These are phyloP conservation scores for Phytophthora fragariae DNA, from an alignment of 352 stramenopile species.

Conservation along the genomic window DNA sequence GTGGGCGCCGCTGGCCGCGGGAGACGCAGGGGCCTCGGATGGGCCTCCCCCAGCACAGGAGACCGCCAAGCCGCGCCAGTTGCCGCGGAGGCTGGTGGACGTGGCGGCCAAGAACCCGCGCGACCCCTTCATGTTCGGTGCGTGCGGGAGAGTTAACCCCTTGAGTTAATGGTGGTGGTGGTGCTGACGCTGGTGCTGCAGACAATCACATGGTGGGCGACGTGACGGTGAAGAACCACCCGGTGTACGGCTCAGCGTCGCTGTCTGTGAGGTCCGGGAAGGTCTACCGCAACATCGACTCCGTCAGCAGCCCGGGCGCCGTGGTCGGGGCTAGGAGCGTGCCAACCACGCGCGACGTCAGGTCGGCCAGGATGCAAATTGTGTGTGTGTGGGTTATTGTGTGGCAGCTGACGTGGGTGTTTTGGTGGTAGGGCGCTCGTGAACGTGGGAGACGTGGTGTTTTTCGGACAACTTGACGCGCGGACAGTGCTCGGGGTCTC, in stretches of 20 bases:
- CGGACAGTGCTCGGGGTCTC: slow-evolving; percentile 59
- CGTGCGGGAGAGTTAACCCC: not conserved
- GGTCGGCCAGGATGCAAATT: slow-evolving; percentile 25
- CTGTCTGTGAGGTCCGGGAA: slow-evolving; percentile 62
- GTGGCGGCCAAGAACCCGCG: slow-evolving; percentile 43
- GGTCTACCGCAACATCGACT: slow-evolving; percentile 49
- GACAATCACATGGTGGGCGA: slow-evolving; percentile 72
- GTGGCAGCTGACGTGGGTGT: too few relatives aligned
- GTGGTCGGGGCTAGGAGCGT: slow-evolving; percentile 47
- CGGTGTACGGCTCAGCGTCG: slow-evolving; percentile 62
- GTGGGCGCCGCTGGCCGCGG: not conserved
- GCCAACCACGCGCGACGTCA: slow-evolving; percentile 50
- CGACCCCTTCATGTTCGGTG: slow-evolving; percentile 65
- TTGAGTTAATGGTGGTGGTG: too few relatives aligned
- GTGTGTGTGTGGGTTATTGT: not conserved
- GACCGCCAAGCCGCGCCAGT: slow-evolving; percentile 8
- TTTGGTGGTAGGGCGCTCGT: slow-evolving; percentile 45
- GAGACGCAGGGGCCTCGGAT: slow-evolving; percentile 3
- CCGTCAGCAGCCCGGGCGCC: slow-evolving; percentile 45
- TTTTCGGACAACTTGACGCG: slow-evolving; percentile 59
- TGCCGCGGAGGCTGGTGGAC: slow-evolving; percentile 41
- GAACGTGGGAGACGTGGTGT: slow-evolving; percentile 58
- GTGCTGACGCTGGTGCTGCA: slow-evolving; percentile 11
- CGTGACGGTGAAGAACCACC: slow-evolving; percentile 61
- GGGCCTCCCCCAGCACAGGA: slow-evolving; percentile 13